Base-by-base conservation (phyloP, 805 yeast genomes). In the Candida qinlingensis region DNA sequence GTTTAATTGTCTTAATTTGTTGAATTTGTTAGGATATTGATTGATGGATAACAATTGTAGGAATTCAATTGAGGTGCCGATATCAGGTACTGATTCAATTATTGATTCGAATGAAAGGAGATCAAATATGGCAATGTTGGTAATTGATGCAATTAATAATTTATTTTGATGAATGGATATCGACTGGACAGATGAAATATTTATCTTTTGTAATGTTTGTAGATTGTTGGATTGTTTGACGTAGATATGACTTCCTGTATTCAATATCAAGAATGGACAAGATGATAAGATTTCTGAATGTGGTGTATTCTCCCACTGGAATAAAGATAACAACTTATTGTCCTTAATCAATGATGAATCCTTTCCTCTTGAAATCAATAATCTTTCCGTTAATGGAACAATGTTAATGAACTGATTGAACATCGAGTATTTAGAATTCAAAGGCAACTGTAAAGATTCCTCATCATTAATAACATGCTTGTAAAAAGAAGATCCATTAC, bases 1-100 rank as follows among this genome's bases (percentile, higher is more conserved):
- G 51, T 77, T 71, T 37, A 78, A 63, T 26, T 74, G 70, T 35
- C 83, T 55, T 29, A 78, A 55, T 51, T 61, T 66, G 6, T 65
- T 53, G 42, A 68, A 61, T 39, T 68, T 65, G 6, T 63, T 61
- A 6, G 55, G 55, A 31, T 63, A 57, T 8, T 62, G 55, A 1
- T 52, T 56, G 27, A 58, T 55, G 27, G 59, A 55, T 39, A 72
- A 54, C 44, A 68, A 69, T 31, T 58, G 54, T 5, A 75, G 59
- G 19, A 80, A 54, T 10, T 65, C 59, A 13, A 79, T 75, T 0
- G 81, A 44, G 4, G 50, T 27, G 1, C 40, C 39, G 1, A 42
- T 10, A 10, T 29, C 46, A 19, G 37, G 25, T 6, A 54, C 42
- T 2, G 51, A 44, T 7, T 39, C 40, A 26, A 50, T 29, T 5